Evolutionary conservation across 306 rosid genomes (phyloP), one percentile per base, ranked within the genome.

Genomic region (Glycyrrhiza uralensis): DNA sequence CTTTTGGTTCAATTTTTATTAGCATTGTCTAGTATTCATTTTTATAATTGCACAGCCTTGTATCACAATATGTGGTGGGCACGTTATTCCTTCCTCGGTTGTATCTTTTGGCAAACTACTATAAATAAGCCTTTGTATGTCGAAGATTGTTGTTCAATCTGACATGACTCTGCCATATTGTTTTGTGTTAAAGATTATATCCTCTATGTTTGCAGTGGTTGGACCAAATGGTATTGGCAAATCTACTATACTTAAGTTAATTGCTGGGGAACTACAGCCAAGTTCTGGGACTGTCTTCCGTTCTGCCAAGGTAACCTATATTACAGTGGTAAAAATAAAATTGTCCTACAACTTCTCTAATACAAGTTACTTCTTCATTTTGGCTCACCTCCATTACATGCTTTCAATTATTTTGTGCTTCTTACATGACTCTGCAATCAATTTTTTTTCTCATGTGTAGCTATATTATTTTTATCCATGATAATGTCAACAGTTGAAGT

Each of bases 161-260:
- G 44, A 29, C 60, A 49, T 38, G 72, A 54, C 17, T 54, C 61
- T 22, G 57, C 54, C 56, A 56, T 76, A 63, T 49, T 76, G 14
- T 36, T 58, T 69, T 55, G 66, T 66, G 30, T 45, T 70, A 57
- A 81, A 39, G 50, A 47, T 57, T 72, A 61, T 72, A 32, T 76
- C 17, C 69, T 71, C 50, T 54, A 46, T 79, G 54, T 75, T 83
- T 38, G 78, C 96, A 95, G 99, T 95, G 99, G 99, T 95, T 66
- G 99, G 99, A 47, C 99, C 99, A 63, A 95, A 95, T 81, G 99
- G 99, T 4, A 95, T 95, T 28, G 99, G 99, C n/a, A 95, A 95
- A 80, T 95, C 99, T 56, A 95, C 99, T 15, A 95, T 95, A 75
- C 96, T 95, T 62, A 95, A 95, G 85, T 81, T 95, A 78, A 95